A percentile compares a stretch with the other conserved stretches of the same genome.
Conservation (phyloP, 2,329 filamentous ascomycete genomes). For the Penicillium sp. region DNA sequence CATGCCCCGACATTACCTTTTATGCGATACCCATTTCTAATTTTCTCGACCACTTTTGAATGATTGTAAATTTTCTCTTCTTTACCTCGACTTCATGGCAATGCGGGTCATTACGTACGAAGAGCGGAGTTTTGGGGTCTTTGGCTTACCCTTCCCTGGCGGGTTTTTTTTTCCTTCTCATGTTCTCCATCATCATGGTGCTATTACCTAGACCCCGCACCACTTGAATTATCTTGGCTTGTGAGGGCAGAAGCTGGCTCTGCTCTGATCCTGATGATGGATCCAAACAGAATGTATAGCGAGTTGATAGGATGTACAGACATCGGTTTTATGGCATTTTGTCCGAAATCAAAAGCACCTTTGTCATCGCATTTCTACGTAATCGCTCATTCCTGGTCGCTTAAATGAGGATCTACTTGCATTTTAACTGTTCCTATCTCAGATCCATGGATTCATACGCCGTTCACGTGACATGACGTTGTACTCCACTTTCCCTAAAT, state of each 20-base stretch:
- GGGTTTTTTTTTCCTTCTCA: not conserved
- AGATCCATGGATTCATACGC: conserved; percentile 1
- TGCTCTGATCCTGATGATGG: conserved; percentile 3
- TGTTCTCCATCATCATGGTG: not conserved
- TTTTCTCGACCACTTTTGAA: conserved; percentile 9
- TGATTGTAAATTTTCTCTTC: conserved; percentile 9
- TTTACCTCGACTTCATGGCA: conserved; percentile 7
- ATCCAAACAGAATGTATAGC: not conserved
- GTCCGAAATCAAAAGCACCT: conserved; percentile 10
- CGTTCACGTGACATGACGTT: conserved; percentile 20
- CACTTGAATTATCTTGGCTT: not conserved
- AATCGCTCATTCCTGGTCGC: not conserved
- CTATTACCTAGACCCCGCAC: not conserved
- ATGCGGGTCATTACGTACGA: conserved; percentile 10
- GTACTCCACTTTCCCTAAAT: not conserved
- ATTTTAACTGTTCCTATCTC: not conserved
- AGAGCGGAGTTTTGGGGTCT: conserved; percentile 16
- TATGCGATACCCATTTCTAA: conserved; percentile 23
- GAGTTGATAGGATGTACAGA: conserved; percentile 16
- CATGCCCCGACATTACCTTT: conserved; percentile 1
- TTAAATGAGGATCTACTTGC: not conserved
- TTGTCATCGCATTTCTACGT: not conserved
- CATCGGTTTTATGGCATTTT: not conserved
- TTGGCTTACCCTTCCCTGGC: not conserved
- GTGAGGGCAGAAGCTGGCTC: conserved; percentile 6